Conservation (phyloP, 306 rosid species). For the Fagus crenata region DNA sequence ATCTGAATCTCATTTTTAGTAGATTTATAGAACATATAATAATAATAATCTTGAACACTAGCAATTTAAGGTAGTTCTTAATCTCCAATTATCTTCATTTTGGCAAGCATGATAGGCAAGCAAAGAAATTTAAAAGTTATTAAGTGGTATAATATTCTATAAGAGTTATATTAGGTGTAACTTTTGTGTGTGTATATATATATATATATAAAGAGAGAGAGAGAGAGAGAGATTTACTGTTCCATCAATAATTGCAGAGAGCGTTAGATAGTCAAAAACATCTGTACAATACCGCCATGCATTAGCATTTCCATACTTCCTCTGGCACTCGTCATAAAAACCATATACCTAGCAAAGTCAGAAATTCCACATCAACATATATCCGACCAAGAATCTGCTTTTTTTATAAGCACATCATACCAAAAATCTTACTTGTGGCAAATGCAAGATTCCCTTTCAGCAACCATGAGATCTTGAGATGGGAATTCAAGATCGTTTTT, state of each 20-base stretch:
- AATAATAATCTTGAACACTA: no score
- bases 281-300: conserved; percentile 99
- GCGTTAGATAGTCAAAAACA: conserved; percentile 95
- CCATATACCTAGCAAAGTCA: conserved; percentile 71
- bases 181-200: background rate
- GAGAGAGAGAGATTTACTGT: conserved; percentile 59
- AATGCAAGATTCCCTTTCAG: background rate
- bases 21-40: no score
- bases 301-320: conserved; percentile 97
- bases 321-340: conserved; percentile 95
- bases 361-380: background rate
- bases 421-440: background rate
- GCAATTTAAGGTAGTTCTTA: no score
- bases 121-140: no score
- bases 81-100: no score
- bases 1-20: no score
- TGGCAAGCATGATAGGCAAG: no score
- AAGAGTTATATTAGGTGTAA: no score
- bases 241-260: conserved; percentile 96
- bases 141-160: no score
- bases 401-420: background rate
- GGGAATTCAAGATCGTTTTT: background rate
- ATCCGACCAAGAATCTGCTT: background rate
- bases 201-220: conserved; percentile 6
- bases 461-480: background rate